Evolutionary conservation across 1,139 yeast species (phyloP).

Genomic region (Diutina sp.): DNA sequence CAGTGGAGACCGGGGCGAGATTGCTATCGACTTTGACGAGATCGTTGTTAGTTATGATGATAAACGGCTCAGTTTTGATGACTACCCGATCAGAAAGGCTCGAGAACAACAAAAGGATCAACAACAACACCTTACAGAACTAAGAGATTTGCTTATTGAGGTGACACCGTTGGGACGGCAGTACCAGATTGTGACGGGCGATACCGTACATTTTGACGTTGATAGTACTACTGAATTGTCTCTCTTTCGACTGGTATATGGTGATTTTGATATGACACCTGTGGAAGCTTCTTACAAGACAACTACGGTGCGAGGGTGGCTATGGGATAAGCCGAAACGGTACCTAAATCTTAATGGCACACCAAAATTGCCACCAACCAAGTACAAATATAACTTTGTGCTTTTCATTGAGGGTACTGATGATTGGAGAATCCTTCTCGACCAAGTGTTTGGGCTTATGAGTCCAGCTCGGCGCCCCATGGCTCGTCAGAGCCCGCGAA

Average conservation of each 20-base stretch:
- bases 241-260: neutral
- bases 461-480: neutral
- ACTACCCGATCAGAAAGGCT: neutral
- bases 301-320: neutral
- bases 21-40: neutral
- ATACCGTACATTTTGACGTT: neutral
- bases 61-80: neutral
- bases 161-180: neutral
- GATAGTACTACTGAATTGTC: neutral
- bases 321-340: neutral
- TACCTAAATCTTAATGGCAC: neutral
- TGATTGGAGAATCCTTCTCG: neutral
- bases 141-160: neutral
- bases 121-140: neutral
- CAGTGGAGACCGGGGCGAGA: neutral
- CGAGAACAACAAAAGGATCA: neutral
- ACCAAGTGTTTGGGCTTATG: neutral
- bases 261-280: neutral
- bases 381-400: neutral
- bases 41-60: neutral
- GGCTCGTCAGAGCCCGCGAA: neutral
- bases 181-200: neutral
- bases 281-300: neutral
- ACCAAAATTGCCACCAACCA: neutral
- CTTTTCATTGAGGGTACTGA: neutral